Base-by-base conservation (phyloP, 2,329 filamentous ascomycete species). In the Coniella vitis region DNA sequence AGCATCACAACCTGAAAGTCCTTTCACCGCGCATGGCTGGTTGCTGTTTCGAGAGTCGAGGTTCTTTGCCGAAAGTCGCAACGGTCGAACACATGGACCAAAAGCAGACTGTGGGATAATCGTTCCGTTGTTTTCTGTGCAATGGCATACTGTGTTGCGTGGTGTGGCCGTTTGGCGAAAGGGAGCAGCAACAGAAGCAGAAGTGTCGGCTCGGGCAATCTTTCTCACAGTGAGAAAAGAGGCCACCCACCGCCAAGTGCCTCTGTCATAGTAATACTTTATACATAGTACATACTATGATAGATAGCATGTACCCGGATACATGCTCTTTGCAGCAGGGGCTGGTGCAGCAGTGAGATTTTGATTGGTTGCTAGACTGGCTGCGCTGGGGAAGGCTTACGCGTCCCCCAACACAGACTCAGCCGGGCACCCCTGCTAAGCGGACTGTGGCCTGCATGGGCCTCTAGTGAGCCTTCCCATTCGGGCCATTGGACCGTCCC, bases 341-440 rank as follows among this genome's bases (percentile, higher is more conserved):
- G 35, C n/a, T 16, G 40, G 47, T 43, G 34, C 40, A 39, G 20
- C 32, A 31, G 38, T 34, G 8, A n/a, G 37, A 8, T 10, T 12
- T 13, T 38, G 34, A 31, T 45, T 45, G 43, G 38, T 10, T 16
- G 4, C 4, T 12, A 3, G 34, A 4, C 19, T n/a, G 16, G 19
- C 34, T 17, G 35, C 34, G 19, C 34, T 14, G 19, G 32, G 19
- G 31, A 45, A 45, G 43, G 43, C 43, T 45, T 45, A 45, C 43
- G 43, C 43, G 43, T 45, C 43, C 43, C 20, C 38, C 25, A 34
- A 45, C 35, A 45, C 43, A 38, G 22, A 32, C 8, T 17, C 35
- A 45, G 38, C 14, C 20, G 21, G 12, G 3, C 13, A 45, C 38
- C 43, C 43, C 43, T 45, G 43, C 17, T 25, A 9, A 25, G 40